Base-by-base conservation (phyloP, 2,329 filamentous ascomycete genomes). In the Aspergillus pseudoglaucus region DNA sequence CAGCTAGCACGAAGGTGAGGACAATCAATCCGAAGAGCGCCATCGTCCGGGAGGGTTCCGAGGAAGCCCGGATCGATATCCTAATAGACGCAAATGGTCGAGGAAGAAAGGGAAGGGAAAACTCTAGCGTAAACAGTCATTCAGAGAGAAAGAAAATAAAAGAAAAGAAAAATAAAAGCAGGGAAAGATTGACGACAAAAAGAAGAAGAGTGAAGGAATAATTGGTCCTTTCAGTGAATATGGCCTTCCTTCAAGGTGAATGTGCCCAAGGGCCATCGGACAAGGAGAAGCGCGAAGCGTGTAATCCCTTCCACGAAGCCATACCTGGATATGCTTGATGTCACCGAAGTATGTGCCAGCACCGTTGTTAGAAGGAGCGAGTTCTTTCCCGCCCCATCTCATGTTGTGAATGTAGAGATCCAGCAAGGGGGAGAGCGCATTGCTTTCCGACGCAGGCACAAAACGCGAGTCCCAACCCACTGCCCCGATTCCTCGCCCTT, bases 241-340 rank as follows among this genome's bases (percentile, higher is more conserved):
- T 27, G 46, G 45, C 42, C 44, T 51, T 57, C 57, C 53, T 56
- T 57, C 40, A 55, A 45, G 55, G 51, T 45, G 48, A 45, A 57
- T 56, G 56, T 48, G 56, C 51, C 57, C 53, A 61, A 64, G 65
- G 63, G 60, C 47, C 48, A 58, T 44, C 51, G 47, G 51, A 55
- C 56, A 61, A 60, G 60, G 61, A 61, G 57, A 52, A 53, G 56
- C 64, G 60, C 59, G 64, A 56, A 58, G 56, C 54, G 51, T 56
- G 58, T 52, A 50, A 47, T 59, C 60, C 63, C 59, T 65, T 60
- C 50, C 49, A 54, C 51, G 57, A 61, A 68, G 65, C 63, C 65
- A 68, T 68, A 52, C 59, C 59, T 67, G 54, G 59, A 63, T 68
- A 68, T 69, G 62, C 54, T 63, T 53, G 57, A 66, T 62, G 58